These are phyloP conservation scores for Populus alba DNA, from an alignment of 345 rosid genomes.

Conservation along the genomic window DNA sequence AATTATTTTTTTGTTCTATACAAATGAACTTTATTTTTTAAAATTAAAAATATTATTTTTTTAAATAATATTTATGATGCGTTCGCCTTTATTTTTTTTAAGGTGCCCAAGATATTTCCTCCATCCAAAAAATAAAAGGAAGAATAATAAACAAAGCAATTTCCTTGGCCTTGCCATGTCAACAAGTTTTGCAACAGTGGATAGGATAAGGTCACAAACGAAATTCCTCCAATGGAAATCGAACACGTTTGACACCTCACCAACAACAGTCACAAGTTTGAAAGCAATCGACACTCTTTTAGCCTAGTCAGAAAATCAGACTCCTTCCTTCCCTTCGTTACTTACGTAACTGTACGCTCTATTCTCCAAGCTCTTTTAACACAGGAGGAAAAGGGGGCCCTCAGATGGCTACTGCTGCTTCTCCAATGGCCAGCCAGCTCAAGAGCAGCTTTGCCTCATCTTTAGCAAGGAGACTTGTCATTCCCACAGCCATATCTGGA, in stretches of 20 bases:
- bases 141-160: not conserved
- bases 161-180: not conserved
- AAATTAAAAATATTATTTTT: too few species aligned
- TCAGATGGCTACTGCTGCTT: constrained; percentile 54
- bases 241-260: constrained; percentile 27
- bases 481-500: constrained; percentile 65
- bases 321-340: not conserved
- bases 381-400: not conserved
- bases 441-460: constrained; percentile 69
- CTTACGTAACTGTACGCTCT: not conserved
- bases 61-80: too few species aligned
- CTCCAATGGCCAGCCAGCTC: constrained; percentile 90
- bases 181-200: constrained; percentile 12
- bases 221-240: constrained; percentile 32
- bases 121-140: too few species aligned
- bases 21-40: too few species aligned
- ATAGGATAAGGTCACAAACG: constrained; percentile 39
- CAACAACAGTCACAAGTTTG: constrained; percentile 29
- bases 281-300: constrained; percentile 16
- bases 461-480: constrained; percentile 33
- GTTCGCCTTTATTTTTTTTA: too few species aligned
- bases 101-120: too few species aligned
- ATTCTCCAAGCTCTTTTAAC: not conserved
- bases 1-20: too few species aligned
- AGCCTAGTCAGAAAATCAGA: not conserved